Evolutionary conservation across 108 stramenopile species (phyloP), one percentile per base, ranked within the genome.

Genomic region (Cylindrotheca fusiformis): DNA sequence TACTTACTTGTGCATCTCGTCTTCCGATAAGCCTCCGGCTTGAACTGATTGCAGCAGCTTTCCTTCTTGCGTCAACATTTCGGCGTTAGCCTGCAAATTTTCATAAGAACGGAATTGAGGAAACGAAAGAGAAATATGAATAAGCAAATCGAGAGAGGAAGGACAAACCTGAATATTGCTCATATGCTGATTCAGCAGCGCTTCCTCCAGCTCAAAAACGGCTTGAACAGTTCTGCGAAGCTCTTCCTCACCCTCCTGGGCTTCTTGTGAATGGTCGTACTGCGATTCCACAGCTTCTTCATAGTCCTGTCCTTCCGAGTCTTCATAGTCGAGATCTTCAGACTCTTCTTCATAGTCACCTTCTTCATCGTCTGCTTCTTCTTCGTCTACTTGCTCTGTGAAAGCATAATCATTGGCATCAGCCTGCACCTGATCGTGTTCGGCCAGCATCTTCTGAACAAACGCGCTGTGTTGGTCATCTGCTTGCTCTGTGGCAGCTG

Each of bases 181-280:
- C 95, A 99, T 97, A 81, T 99, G 99, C 52, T 85, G 32, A 53
- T 95, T 95, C 67, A 98, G 76, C n/a, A 99, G 72, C 4, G 84
- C 77, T 60, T 99, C 99, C 77, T 99, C 97, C 54, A 96, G 76
- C 56, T 97, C 97, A 60, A 96, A 95, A 2, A 98, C 64, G 24
- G 56, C 54, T 69, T 87, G 74, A 8, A 97, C 95, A 4, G 88
- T 81, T 44, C 74, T 71, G 54, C 96, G 94, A 56, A 97, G 65
- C 32, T 95, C 79, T 6, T 76, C 72, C 47, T 77, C 77, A 14
- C 83, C 81, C 25, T 76, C 73, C 19, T 71, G 48, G 41, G 50
- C 51, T 41, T 25, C 14, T 31, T 29, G 22, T 2, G 31, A 30
- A 22, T 10, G 41, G 21, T 53, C 30, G 5, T 59, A 14, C 8